A percentile compares a stretch with the other conserved stretches of the same genome.
These are phyloP conservation scores for Bruguiera sexangula DNA, from an alignment of 345 rosid species.

Conservation along the genomic window DNA sequence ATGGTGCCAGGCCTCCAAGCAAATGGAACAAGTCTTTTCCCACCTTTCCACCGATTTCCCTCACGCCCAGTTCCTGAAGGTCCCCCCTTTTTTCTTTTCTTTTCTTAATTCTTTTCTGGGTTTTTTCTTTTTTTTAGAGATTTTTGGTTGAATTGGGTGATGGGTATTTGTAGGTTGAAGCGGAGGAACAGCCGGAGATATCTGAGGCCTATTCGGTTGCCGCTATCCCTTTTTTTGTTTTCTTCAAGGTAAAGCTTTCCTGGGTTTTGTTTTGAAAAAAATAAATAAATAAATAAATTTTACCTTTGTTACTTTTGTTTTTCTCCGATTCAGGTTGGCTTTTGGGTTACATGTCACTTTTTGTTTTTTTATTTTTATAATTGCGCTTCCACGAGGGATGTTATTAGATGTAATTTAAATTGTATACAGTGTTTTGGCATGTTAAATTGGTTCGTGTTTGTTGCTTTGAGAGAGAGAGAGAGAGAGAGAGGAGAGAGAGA, in stretches of 20 bases:
- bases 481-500: too few species aligned
- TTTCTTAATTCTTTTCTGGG: neutral
- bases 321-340: too few species aligned
- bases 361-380: too few species aligned
- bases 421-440: too few species aligned
- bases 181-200: slow-evolving; percentile 92
- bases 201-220: slow-evolving; percentile 80
- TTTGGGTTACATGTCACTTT: too few species aligned
- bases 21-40: slow-evolving; percentile 94
- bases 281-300: neutral
- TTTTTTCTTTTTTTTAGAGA: neutral
- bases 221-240: slow-evolving; percentile 83
- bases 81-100: slow-evolving; percentile 18
- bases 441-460: too few species aligned
- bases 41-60: slow-evolving; percentile 95
- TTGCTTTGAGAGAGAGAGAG: too few species aligned
- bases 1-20: slow-evolving; percentile 99
- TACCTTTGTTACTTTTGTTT: too few species aligned
- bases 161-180: slow-evolving; percentile 68
- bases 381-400: too few species aligned
- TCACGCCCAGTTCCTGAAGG: slow-evolving; percentile 70
- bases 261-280: neutral
- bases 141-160: neutral
- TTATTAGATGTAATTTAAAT: too few species aligned
- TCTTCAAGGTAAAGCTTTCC: slow-evolving; percentile 60